Percentiles rank a stretch among this genome's conserved stretches.
Evolutionary conservation across 2,329 filamentous ascomycete genomes (phyloP).

Genomic region (Podosphaera xanthii): DNA sequence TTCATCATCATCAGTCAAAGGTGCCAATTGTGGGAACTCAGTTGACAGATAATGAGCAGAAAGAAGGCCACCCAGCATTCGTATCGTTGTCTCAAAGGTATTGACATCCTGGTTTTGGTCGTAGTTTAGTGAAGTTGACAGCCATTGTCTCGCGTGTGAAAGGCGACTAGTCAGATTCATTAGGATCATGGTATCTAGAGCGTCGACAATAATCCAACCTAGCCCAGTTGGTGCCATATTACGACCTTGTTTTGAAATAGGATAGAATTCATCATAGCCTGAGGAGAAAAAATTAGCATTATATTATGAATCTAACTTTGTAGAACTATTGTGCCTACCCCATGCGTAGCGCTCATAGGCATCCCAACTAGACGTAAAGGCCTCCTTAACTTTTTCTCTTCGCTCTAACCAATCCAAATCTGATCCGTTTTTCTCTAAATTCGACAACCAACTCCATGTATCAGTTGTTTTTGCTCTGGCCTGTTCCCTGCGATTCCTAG

Average conservation of each 20-base stretch:
- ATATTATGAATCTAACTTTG: background rate
- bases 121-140: constrained; percentile 58
- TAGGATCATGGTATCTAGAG: constrained; percentile 86
- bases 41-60: constrained; percentile 90
- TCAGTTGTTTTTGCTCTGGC: constrained; percentile 7
- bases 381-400: constrained; percentile 64
- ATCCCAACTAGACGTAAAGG: constrained; percentile 80
- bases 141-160: constrained; percentile 70
- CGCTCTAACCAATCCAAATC: constrained; percentile 53
- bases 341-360: constrained; percentile 83
- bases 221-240: constrained; percentile 78
- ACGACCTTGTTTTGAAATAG: constrained; percentile 51
- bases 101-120: constrained; percentile 90
- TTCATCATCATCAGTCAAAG: constrained; percentile 45
- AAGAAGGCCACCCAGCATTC: constrained; percentile 82
- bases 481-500: background rate
- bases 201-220: constrained; percentile 96
- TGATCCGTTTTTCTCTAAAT: constrained; percentile 21
- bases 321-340: constrained; percentile 30
- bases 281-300: constrained; percentile 14
- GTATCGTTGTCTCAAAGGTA: constrained; percentile 93
- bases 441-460: constrained; percentile 34
- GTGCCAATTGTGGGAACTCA: constrained; percentile 56
- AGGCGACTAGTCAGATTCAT: constrained; percentile 90
- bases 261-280: constrained; percentile 74